Percentiles rank a stretch among this genome's conserved stretches.
These are phyloP conservation scores for Beauveria bassiana DNA, from an alignment of 2,329 filamentous ascomycete genomes.

Conservation along the genomic window DNA sequence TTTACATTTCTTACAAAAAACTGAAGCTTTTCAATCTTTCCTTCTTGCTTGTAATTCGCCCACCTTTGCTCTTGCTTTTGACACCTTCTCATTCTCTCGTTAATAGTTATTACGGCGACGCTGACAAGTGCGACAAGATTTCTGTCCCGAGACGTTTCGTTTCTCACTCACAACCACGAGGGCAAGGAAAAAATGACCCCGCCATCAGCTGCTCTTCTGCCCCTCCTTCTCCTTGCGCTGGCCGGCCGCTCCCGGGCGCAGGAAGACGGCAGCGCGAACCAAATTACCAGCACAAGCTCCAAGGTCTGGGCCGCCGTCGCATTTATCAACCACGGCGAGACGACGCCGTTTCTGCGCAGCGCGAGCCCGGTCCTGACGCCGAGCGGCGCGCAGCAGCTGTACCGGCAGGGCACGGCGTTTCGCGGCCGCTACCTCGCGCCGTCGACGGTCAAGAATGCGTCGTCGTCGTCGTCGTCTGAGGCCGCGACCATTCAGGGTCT, in stretches of 20 bases:
- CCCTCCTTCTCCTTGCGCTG: neutral
- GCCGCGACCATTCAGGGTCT: constrained; percentile 36
- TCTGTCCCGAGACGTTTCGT: neutral
- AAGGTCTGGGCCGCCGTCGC: constrained; percentile 43
- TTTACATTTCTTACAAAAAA: no score
- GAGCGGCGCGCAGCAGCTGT: constrained; percentile 45
- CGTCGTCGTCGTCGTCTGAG: constrained; percentile 17
- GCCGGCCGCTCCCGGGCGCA: neutral
- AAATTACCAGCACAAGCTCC: constrained; percentile 18
- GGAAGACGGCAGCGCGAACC: neutral
- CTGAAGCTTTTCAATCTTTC: neutral
- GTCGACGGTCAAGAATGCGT: constrained; percentile 19
- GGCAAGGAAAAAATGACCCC: neutral
- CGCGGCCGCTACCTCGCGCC: constrained; percentile 40
- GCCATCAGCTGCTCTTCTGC: neutral
- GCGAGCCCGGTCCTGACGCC: constrained; percentile 37
- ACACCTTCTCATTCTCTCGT: neutral
- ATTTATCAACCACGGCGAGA: constrained; percentile 47
- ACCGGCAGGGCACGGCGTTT: constrained; percentile 39
- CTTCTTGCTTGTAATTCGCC: neutral
- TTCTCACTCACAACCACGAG: neutral
- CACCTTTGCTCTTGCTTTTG: neutral
- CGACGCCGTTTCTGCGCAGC: constrained; percentile 32
- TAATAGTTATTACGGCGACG: neutral
- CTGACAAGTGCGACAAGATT: neutral